A percentile compares a stretch with the other conserved stretches of the same genome.
Conservation (phyloP, 2,329 filamentous ascomycete genomes). For the Microdochium trichocladiopsis region DNA sequence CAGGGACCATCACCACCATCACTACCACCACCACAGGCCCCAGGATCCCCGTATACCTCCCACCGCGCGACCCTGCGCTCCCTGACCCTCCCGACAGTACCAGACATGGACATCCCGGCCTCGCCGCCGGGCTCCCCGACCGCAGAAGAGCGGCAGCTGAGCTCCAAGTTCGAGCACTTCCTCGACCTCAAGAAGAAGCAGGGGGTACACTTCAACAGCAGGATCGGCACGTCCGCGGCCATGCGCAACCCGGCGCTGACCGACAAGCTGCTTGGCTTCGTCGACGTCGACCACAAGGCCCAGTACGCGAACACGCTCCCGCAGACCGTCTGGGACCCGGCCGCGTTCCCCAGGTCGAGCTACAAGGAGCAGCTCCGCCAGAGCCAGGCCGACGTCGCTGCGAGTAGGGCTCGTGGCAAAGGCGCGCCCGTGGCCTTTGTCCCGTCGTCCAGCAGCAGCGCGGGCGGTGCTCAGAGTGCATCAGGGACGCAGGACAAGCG, state of each 20-base stretch:
- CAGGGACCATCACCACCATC: constrained; percentile 11
- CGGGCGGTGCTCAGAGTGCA: constrained; percentile 14
- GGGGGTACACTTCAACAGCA: constrained; percentile 71
- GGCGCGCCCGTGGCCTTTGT: constrained; percentile 46
- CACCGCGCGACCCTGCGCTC: constrained; percentile 59
- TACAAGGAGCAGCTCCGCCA: constrained; percentile 42
- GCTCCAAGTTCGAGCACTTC: constrained; percentile 66
- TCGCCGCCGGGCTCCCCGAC: constrained; percentile 61
- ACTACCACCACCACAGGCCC: constrained; percentile 15
- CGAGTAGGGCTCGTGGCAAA: constrained; percentile 34
- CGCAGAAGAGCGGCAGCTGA: constrained; percentile 8
- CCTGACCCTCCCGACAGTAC: constrained; percentile 65
- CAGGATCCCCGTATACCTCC: constrained; percentile 61
- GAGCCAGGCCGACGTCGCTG: constrained; percentile 36
- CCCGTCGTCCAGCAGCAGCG: constrained; percentile 10
- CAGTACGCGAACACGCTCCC: constrained; percentile 62
- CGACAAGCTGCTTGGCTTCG: constrained; percentile 67
- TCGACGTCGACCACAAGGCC: constrained; percentile 39
- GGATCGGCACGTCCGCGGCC: constrained; percentile 58
- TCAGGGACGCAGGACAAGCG: constrained; percentile 25
- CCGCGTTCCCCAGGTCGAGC: constrained; percentile 46
- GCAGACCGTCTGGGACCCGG: constrained; percentile 50
- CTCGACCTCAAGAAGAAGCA: constrained; percentile 71
- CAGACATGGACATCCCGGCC: constrained; percentile 67
- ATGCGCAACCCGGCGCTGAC: constrained; percentile 66